phyloP scores from a whole-genome alignment of 768 basidiomycete genomes.

The Lepiota brunneoincarnata region DNA sequence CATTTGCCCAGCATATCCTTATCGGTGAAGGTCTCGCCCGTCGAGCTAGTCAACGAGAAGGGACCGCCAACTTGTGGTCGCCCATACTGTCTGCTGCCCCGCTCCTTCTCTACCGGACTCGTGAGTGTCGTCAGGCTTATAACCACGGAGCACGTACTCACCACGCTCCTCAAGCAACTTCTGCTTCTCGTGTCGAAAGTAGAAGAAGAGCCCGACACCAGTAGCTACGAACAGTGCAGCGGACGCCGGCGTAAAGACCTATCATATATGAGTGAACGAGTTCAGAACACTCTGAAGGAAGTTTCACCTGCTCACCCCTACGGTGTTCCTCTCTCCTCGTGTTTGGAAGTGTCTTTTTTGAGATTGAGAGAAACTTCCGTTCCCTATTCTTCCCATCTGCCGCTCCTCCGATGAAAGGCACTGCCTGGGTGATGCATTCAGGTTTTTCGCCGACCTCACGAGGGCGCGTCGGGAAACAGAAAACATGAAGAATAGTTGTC shows the following conservation, averaged over 20 bases:
- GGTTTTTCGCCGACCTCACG: too few species aligned
- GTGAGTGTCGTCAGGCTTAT: too few species aligned
- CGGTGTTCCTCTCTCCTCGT: conserved; percentile 2
- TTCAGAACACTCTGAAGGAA: background rate
- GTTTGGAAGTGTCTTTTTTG: conserved; percentile 4
- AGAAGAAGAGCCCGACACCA: conserved; percentile 79
- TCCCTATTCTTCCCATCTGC: too few species aligned
- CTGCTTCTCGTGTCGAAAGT: conserved; percentile 87
- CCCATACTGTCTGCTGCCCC: conserved; percentile 70
- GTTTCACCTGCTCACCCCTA: conserved; percentile 9
- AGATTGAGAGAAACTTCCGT: background rate
- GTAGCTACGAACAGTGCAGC: conserved; percentile 83
- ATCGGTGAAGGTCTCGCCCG: conserved; percentile 74
- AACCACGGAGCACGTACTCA: conserved; percentile 30
- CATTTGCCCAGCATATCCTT: conserved; percentile 85
- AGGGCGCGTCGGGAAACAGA: too few species aligned
- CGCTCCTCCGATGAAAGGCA: too few species aligned
- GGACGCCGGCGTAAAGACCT: conserved; percentile 93
- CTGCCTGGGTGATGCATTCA: too few species aligned
- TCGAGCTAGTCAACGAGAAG: conserved; percentile 70
- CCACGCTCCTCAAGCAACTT: conserved; percentile 75
- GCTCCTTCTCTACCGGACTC: conserved; percentile 65
- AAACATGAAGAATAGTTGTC: too few species aligned
- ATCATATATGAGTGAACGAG: conserved; percentile 1
- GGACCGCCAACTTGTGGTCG: conserved; percentile 90